Base-by-base conservation (phyloP, 2,329 filamentous ascomycete genomes). In the Corinectria fuckeliana region DNA sequence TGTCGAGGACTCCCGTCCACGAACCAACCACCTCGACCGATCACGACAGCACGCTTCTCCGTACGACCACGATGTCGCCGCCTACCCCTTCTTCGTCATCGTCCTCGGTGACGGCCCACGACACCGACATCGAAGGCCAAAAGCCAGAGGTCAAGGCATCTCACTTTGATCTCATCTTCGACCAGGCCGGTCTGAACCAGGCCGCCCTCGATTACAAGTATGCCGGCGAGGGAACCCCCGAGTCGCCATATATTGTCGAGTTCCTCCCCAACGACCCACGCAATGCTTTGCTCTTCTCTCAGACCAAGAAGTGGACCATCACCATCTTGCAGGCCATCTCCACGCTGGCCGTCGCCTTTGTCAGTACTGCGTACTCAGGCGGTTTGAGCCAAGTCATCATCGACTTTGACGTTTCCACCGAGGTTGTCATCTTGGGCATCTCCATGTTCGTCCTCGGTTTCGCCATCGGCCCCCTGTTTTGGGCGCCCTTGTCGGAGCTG, bases 261-360 rank as follows among this genome's bases (percentile, higher is more conserved):
- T 93, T 88, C 76, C 82, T 91, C 20, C 82, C 85, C 16, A 74
- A 86, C 51, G 90, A 93, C 71, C 82, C 84, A 9, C 83, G 85
- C 63, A 90, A 92, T 72, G 88, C 90, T 1, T 83, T 89, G 80
- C 78, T 79, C 48, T 90, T 87, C 67, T 75, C 81, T 9, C 59
- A 69, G 2, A 55, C 69, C 25, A 84, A 82, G 74, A 91, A 91
- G 77, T 92, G 90, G 89, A 71, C 73, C 26, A 85, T 89, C 63
- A 89, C 88, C 2, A 70, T 84, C 51, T 72, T 89, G 38, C 85
- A 89, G 56, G 88, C 89, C 11, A 67, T 89, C 25, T 85, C 89
- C 13, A 90, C 88, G 1, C 80, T 93, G 41, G 88, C 83, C 25
- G 88, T 92, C 26, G 80, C 90, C 3, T 89, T 93, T 67, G 85